Evolutionary conservation across 2,329 filamentous ascomycete species (phyloP).

Genomic region (Celoporthe dispersa): DNA sequence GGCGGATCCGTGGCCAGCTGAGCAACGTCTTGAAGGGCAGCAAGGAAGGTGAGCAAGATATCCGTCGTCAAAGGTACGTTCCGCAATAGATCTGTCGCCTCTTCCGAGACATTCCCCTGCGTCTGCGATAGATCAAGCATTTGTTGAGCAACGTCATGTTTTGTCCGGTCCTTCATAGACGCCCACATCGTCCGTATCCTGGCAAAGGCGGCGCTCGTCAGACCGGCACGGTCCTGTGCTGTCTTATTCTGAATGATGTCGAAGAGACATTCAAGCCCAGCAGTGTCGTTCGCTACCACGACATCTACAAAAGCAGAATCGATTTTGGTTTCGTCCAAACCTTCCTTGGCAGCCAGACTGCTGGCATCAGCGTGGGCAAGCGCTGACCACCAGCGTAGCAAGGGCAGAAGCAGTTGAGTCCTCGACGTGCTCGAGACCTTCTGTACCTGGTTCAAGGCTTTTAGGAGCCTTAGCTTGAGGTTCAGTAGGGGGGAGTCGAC

Average conservation of each 20-base stretch:
- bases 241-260: conserved; percentile 49
- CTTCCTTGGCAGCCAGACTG: conserved; percentile 50
- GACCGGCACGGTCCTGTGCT: conserved; percentile 51
- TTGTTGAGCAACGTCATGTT: conserved; percentile 62
- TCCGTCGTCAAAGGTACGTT: conserved; percentile 74
- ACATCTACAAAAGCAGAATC: conserved; percentile 52
- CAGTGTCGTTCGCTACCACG: conserved; percentile 57
- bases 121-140: conserved; percentile 66
- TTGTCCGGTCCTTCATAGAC: conserved; percentile 67
- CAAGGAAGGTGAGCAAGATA: conserved; percentile 73
- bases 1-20: conserved; percentile 74
- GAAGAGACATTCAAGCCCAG: conserved; percentile 58
- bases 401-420: conserved; percentile 75
- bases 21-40: conserved; percentile 73
- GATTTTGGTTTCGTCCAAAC: conserved; percentile 37
- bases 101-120: conserved; percentile 45
- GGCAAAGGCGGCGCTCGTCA: conserved; percentile 68
- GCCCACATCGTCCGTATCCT: conserved; percentile 75
- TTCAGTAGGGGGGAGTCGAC: conserved; percentile 68
- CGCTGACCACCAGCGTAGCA: conserved; percentile 70
- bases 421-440: conserved; percentile 71
- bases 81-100: conserved; percentile 74
- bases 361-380: conserved; percentile 56
- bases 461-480: conserved; percentile 75
- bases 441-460: conserved; percentile 73